Evolutionary conservation across 352 stramenopile species (phyloP), one percentile per base, ranked within the genome.

Genomic region (Poterioochromonas sp.): DNA sequence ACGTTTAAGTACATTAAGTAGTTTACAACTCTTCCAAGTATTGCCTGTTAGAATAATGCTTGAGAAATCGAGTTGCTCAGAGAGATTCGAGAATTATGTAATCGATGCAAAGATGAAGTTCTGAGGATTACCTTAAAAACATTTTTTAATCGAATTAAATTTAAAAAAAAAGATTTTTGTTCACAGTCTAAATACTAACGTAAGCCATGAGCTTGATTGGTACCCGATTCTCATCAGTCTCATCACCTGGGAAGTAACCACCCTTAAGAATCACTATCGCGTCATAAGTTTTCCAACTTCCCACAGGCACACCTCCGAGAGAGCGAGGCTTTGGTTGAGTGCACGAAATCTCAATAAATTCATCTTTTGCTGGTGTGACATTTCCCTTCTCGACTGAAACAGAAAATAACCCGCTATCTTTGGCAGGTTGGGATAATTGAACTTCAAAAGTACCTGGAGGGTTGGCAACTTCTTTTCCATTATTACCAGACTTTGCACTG

Each of bases 351-450:
- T 86, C 80, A 26, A 93, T 79, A 0, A 43, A 11, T 26, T 58
- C 68, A 8, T 76, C 68, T 15, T 43, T 65, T 29, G 80, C 80
- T 11, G 87, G 35, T 64, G 91, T 85, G 71, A 90, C 85, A 0
- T 84, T 87, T 0, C 90, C 88, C 51, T 91, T 91, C 44, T 87
- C 80, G 2, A 88, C 84, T 0, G 86, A 44, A 8, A 78, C 84
- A 40, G 83, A 86, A 53, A 39, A 79, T 29, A 69, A 41, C 8
- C 40, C 34, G 1, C 15, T 44, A 12, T 65, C 77, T 44, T 37
- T 43, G 20, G 53, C 34, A 63, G 15, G 22, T 37, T 26, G 5
- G 22, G 26, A 32, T 1, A 73, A 26, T 8, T 32, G 12, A 44
- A 51, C 32, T 71, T 80, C 60, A 40, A 39, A 64, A 29, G 49